Conservation (phyloP, 352 stramenopile species). For the Phytophthora litchii region DNA sequence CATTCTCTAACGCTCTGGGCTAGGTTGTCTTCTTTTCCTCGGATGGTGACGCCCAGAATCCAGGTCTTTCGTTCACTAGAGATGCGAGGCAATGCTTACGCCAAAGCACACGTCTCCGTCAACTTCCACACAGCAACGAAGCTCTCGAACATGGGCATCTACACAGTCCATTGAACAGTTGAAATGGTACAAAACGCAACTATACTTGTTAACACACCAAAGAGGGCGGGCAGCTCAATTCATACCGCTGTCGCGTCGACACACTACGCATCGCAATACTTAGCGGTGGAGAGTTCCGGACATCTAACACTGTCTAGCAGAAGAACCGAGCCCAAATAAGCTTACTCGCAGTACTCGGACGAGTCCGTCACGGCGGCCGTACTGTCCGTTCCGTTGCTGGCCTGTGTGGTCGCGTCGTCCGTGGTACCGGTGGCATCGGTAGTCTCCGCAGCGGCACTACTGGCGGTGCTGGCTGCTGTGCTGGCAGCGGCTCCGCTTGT, state of each 20-base stretch:
- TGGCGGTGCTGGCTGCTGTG: slow-evolving; percentile 8
- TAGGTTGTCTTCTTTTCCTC: neutral
- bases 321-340: slow-evolving; percentile 1
- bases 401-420: slow-evolving; percentile 7
- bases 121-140: neutral
- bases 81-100: neutral
- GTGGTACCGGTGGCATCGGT: slow-evolving; percentile 3
- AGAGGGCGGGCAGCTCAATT: slow-evolving; percentile 22
- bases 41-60: slow-evolving; percentile 7
- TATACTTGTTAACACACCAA: slow-evolving; percentile 39
- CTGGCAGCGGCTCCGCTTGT: slow-evolving; percentile 21
- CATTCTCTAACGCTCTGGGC: neutral
- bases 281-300: slow-evolving; percentile 17
- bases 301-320: slow-evolving; percentile 24
- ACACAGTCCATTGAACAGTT: slow-evolving; percentile 1
- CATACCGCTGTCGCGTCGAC: slow-evolving; percentile 28
- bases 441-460: slow-evolving; percentile 11
- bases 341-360: slow-evolving; percentile 44
- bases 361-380: slow-evolving; percentile 28
- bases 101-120: no score
- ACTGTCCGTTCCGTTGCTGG: slow-evolving; percentile 25
- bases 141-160: neutral
- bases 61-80: neutral
- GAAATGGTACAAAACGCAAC: slow-evolving; percentile 17
- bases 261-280: slow-evolving; percentile 4